A percentile compares a stretch with the other conserved stretches of the same genome.
phyloP scores from a whole-genome alignment of 2,329 filamentous ascomycete genomes.

The Macrophomina tecta region DNA sequence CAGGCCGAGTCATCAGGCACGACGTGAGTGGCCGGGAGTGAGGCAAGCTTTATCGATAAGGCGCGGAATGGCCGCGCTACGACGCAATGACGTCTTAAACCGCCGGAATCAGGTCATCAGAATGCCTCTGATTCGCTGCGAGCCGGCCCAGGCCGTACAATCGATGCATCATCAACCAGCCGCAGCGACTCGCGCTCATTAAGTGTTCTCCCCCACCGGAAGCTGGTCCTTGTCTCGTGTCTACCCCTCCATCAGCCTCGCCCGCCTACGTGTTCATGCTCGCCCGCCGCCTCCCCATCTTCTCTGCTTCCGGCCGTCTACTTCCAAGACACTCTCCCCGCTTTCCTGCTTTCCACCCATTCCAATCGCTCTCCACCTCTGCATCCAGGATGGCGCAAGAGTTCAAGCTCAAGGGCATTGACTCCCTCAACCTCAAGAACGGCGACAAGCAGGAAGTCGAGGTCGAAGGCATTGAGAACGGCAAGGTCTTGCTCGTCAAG shows the following conservation, averaged over 20 bases:
- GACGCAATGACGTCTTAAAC: constrained; percentile 16
- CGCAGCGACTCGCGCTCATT: constrained; percentile 12
- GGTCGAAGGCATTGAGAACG: constrained; percentile 84
- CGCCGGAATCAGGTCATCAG: constrained; percentile 25
- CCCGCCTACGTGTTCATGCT: constrained; percentile 24
- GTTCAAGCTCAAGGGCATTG: constrained; percentile 74
- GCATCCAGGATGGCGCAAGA: constrained; percentile 40
- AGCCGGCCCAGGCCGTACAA: neutral
- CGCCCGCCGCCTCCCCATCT: constrained; percentile 12
- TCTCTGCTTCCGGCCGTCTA: constrained; percentile 13
- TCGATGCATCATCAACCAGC: constrained; percentile 23
- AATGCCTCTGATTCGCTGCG: constrained; percentile 22
- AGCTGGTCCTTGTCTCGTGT: constrained; percentile 13
- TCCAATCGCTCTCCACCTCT: constrained; percentile 16
- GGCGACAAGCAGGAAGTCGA: constrained; percentile 88
- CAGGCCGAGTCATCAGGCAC: neutral
- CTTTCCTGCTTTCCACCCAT: neutral
- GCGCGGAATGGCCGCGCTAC: neutral
- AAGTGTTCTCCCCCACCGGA: constrained; percentile 6
- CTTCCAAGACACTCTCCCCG: constrained; percentile 20
- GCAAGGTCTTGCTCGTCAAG: constrained; percentile 86
- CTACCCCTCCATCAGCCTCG: constrained; percentile 23
- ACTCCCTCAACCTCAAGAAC: constrained; percentile 74
- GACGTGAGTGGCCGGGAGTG: constrained; percentile 10
- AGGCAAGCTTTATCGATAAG: constrained; percentile 26